phyloP scores from a whole-genome alignment of 2,329 filamentous ascomycete genomes.

The Pseudomassariella vexata region DNA sequence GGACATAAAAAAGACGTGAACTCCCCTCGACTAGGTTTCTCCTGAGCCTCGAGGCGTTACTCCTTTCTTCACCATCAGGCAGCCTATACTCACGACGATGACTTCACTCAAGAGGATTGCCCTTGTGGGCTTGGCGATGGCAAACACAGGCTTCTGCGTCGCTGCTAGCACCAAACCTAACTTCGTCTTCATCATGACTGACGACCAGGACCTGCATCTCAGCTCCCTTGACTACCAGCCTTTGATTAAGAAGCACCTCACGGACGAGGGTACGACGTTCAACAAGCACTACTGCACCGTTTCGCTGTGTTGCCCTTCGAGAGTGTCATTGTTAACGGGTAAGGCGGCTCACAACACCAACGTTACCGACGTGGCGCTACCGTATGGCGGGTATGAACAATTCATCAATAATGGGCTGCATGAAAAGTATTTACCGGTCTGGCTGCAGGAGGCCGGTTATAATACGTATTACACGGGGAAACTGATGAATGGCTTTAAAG shows the following conservation, averaged over 20 bases:
- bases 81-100: too few species aligned
- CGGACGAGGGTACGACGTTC: constrained; percentile 47
- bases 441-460: constrained; percentile 51
- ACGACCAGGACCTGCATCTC: constrained; percentile 55
- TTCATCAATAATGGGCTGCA: constrained; percentile 48
- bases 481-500: constrained; percentile 46
- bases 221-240: constrained; percentile 51
- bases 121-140: too few species aligned
- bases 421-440: constrained; percentile 49
- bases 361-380: constrained; percentile 45
- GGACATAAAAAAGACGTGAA: too few species aligned
- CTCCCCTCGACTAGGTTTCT: too few species aligned
- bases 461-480: constrained; percentile 55
- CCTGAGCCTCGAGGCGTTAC: too few species aligned
- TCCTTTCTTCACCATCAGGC: too few species aligned
- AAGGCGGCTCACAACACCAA: constrained; percentile 58
- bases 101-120: too few species aligned
- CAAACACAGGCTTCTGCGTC: too few species aligned
- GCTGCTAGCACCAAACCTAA: too few species aligned
- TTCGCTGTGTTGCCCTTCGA: constrained; percentile 50
- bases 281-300: constrained; percentile 52
- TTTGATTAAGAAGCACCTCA: constrained; percentile 41
- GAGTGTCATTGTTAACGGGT: constrained; percentile 54
- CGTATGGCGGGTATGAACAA: constrained; percentile 53
- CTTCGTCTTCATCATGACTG: constrained; percentile 55